phyloP scores from a whole-genome alignment of 2,329 filamentous ascomycete genomes.

The Helicocarpus griseus region DNA sequence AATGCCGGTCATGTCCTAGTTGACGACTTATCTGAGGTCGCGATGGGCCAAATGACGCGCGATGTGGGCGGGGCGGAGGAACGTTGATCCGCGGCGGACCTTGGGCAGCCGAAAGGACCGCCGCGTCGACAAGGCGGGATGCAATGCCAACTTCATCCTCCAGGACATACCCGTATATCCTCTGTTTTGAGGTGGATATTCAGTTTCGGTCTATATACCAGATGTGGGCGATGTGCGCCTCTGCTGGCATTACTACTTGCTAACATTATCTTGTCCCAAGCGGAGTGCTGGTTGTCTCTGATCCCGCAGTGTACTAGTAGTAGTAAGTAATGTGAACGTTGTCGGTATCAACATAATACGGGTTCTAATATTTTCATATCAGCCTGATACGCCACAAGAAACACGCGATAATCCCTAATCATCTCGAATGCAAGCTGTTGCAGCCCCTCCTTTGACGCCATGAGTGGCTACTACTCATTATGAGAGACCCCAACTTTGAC shows the following conservation, averaged over 20 bases:
- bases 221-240: not conserved
- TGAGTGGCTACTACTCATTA: slow-evolving; percentile 21
- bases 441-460: slow-evolving; percentile 16
- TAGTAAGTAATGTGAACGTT: not conserved
- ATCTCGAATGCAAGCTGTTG: not conserved
- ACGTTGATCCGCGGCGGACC: no score
- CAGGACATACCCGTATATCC: not conserved
- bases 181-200: not conserved
- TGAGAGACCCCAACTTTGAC: slow-evolving; percentile 27
- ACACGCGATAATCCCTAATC: not conserved
- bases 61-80: no score
- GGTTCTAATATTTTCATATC: not conserved
- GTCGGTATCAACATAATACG: not conserved
- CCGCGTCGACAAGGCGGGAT: no score
- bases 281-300: not conserved
- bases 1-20: no score
- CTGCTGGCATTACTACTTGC: no score
- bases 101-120: no score
- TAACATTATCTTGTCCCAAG: no score
- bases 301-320: not conserved
- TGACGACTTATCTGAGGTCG: no score
- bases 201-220: not conserved
- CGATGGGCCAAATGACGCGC: no score
- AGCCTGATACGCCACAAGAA: not conserved
- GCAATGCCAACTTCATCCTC: not conserved